phyloP scores from a whole-genome alignment of 352 stramenopile genomes.

The Thalassiosira sp. region DNA sequence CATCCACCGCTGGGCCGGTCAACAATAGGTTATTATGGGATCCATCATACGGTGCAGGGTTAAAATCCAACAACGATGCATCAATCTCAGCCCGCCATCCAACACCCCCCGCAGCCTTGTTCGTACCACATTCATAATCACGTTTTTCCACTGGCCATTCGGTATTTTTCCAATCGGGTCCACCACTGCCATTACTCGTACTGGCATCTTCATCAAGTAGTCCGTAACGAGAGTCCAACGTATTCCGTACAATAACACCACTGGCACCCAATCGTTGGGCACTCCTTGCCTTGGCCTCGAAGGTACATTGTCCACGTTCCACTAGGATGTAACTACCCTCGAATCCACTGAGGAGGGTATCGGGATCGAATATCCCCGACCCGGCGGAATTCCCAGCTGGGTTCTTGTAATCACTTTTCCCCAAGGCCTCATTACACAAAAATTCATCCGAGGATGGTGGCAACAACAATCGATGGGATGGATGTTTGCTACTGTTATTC shows the following conservation, averaged over 20 bases:
- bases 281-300: constrained; percentile 40
- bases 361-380: constrained; percentile 20
- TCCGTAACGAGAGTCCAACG: constrained; percentile 42
- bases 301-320: constrained; percentile 40
- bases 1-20: constrained; percentile 32
- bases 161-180: constrained; percentile 32
- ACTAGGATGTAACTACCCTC: constrained; percentile 37
- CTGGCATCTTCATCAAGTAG: not conserved
- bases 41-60: constrained; percentile 54
- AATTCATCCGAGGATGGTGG: constrained; percentile 17
- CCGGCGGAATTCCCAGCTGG: constrained; percentile 4
- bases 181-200: not conserved
- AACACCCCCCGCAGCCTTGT: constrained; percentile 7
- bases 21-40: constrained; percentile 24
- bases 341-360: constrained; percentile 7
- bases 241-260: constrained; percentile 50
- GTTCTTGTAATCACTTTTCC: constrained; percentile 23
- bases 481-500: not conserved
- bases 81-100: constrained; percentile 27
- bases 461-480: constrained; percentile 13
- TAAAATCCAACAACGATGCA: constrained; percentile 39
- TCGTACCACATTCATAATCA: constrained; percentile 58
- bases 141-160: constrained; percentile 25
- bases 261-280: constrained; percentile 39
- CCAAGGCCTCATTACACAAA: constrained; percentile 32